phyloP scores from a whole-genome alignment of 2,329 filamentous ascomycete genomes.

The Aspergillus caelatus region DNA sequence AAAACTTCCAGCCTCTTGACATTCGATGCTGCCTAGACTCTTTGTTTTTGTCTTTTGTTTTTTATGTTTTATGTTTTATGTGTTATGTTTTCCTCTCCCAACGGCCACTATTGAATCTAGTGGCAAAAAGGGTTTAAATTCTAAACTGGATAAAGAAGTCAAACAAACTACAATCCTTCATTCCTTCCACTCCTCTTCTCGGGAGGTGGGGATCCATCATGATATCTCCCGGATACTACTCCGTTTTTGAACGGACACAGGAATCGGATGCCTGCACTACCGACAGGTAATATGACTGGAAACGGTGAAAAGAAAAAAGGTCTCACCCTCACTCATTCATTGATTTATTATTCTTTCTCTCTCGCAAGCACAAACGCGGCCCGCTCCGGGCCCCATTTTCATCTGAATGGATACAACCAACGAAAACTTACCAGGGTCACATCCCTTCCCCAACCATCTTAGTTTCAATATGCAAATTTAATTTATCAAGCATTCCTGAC shows the following conservation, averaged over 20 bases:
- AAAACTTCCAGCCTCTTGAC: neutral
- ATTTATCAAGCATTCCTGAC: neutral
- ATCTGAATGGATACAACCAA: neutral
- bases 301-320: neutral
- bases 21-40: neutral
- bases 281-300: neutral
- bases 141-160: neutral
- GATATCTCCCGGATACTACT: neutral
- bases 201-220: neutral
- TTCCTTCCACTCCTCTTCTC: neutral
- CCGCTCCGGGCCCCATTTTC: constrained; percentile 3
- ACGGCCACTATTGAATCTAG: neutral
- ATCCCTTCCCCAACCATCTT: constrained; percentile 2
- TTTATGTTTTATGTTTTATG: neutral
- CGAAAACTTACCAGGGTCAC: neutral
- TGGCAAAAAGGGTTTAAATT: neutral
- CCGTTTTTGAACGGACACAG: neutral
- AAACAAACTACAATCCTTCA: neutral
- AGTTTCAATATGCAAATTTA: neutral
- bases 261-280: neutral
- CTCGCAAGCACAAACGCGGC: constrained; percentile 1
- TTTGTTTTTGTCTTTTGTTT: neutral
- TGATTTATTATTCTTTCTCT: neutral
- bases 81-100: neutral
- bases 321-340: neutral